Evolutionary conservation across 2,329 filamentous ascomycete species (phyloP), one percentile per base, ranked within the genome.

Genomic region (Paraphaeosphaeria sporulosa): DNA sequence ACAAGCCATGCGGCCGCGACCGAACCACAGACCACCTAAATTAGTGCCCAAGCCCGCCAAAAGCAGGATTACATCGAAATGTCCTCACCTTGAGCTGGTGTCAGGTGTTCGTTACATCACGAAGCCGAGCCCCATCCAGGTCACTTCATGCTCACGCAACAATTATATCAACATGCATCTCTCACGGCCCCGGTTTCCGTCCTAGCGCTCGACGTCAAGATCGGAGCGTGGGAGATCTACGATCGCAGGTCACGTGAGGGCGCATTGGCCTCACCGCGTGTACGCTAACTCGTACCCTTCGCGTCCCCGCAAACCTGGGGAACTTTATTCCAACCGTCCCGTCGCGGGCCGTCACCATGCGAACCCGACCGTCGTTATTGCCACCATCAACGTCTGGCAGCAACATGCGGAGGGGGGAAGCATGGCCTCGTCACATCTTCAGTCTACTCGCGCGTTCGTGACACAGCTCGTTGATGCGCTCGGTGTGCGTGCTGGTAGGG

Each of bases 391-490:
- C 36, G 15, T 34, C 34, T 23, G 23, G 36, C 23, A 10, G 10
- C 49, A 40, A 48, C 32, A n/a, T 55, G 52, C 54, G 60, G 48
- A 44, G 60, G 1, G 68, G 68, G 27, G 61, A 57, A 53, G 44
- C 36, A 62, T 66, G 60, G 19, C 63, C 1, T 32, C 52, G 27
- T 7, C 46, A 27, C 46, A 38, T n/a, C 58, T 69, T 12, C 68
- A 71, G 17, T 57, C 69, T 8, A 64, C 69, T 48, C 75, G 73
- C 55, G 55, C 58, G 52, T 76, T 78, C 60, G 61, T 78, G 59
- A 77, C 74, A n/a, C 64, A 70, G 32, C 65, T 79, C 21, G 52
- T 79, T 27, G 60, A 68, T 15, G 71, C 74, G 1, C 58, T 78
- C 15, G 58, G 68, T 42, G 36, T 32, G 25, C 13, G 46, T 21